Base-by-base conservation (phyloP, 495 filamentous ascomycete genomes). In the Melanomma pulvis-pyrius region DNA sequence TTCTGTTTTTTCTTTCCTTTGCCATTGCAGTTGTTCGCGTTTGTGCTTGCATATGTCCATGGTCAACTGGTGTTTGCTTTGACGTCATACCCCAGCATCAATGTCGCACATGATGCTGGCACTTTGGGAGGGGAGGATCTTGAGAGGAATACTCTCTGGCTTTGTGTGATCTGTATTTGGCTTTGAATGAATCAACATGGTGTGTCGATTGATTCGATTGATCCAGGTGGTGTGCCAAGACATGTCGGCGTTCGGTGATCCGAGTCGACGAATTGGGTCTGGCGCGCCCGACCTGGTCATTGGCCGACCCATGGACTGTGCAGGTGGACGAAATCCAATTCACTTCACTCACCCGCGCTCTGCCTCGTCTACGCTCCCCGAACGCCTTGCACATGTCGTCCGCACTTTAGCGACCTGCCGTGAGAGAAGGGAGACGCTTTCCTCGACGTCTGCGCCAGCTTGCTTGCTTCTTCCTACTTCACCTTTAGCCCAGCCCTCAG, bases 351-450 rank as follows among this genome's bases (percentile, higher is more conserved):
- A 47, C 52, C 39, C 4, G 12, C 46, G 29, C 22, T n/a, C 34
- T 21, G 39, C 9, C 19, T 50, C 39, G 44, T n/a, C 21, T 26
- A 12, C 3, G 46, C 22, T 54, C 39, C n/a, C 24, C 47, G 46
- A 25, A 48, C 50, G 15, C 30, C n/a, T 22, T 19, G 3, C 34
- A 47, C 47, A 53, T 59, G 54, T 44, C 36, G 47, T 46, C 36
- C 55, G 15, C 48, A 19, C 63, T 66, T 32, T 66, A 66, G 65
- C 57, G 21, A 65, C 19, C 25, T 34, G 49, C 22, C 17, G 34
- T 22, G 46, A 29, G 32, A 26, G 30, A 34, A 39, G 41, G 30
- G 41, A 24, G 19, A n/a, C 46, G 26, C 22, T 13, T 24, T 22
- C 24, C 44, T 26, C 62, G 24, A 19, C 22, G 22, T 58, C 12